Base-by-base conservation (phyloP, 2,329 filamentous ascomycete genomes). In the Capronia americana region DNA sequence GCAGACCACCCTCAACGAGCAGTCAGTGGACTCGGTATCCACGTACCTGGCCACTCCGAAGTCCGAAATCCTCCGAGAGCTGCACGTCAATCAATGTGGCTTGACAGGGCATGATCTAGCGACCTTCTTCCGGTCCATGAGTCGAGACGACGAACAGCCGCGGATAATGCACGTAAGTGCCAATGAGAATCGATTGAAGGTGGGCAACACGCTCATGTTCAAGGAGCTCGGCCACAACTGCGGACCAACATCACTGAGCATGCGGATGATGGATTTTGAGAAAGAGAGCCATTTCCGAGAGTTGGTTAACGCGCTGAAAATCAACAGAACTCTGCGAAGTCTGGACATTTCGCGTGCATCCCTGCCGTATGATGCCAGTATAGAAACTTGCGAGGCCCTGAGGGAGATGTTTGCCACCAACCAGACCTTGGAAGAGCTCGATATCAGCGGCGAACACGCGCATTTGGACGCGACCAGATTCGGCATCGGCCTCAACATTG, bases 331-430 rank as follows among this genome's bases (percentile, higher is more conserved):
- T 0, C 84, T 91, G 57, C 83, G 82, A 57, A 87, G 85, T 71
- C 77, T 92, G 17, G 89, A 92, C 74, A 87, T 92, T 28, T 91
- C 89, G 1, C 88, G 90, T 70, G 87, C 87, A 1, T 90, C 88
- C 0, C 79, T 92, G 24, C 89, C 89, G 14, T 88, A 87, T 61
- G 89, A 91, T 74, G 89, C 89, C 2, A 85, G 86, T 8, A 84
- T 86, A 10, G 87, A 90, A 64, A 91, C 89, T 0, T 90, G 88
- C 72, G 84, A 85, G 66, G 84, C 86, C 14, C 76, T 92, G 63
- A 85, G 87, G 68, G 76, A 82, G 57, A 84, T 92, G 77, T 89
- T 92, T 71, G 85, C 87, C 38, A 84, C 89, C 60, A 92, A 92
- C 67, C 81, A 82, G n/a, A 87, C 86, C 0, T 78, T 92, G 1